These are phyloP conservation scores for Pseudoperonospora humuli DNA, from an alignment of 352 stramenopile species.

Conservation along the genomic window DNA sequence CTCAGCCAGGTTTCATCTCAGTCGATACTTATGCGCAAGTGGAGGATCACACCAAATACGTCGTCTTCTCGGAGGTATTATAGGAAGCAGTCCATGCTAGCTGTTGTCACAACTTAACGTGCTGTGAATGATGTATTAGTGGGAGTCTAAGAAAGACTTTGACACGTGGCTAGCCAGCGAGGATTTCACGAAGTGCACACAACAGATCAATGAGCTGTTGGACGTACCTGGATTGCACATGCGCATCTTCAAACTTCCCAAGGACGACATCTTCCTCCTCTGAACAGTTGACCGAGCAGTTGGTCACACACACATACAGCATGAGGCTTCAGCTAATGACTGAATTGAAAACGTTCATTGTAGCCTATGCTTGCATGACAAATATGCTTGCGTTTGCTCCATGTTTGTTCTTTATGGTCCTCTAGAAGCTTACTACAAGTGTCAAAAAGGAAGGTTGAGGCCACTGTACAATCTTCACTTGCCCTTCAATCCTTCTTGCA, in stretches of 20 bases:
- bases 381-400: constrained; percentile 7
- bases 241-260: constrained; percentile 68
- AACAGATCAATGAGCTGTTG: constrained; percentile 79
- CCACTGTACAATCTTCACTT: constrained; percentile 8
- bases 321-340: not conserved
- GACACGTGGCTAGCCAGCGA: constrained; percentile 69
- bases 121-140: constrained; percentile 24
- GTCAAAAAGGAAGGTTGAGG: constrained; percentile 15
- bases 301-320: no score
- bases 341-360: constrained; percentile 16
- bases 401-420: constrained; percentile 10
- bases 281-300: constrained; percentile 22
- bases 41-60: constrained; percentile 81
- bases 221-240: constrained; percentile 77
- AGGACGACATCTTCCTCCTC: constrained; percentile 81
- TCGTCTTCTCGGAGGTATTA: constrained; percentile 82
- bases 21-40: constrained; percentile 73
- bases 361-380: constrained; percentile 7
- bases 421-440: constrained; percentile 4
- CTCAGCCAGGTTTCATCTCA: constrained; percentile 63
- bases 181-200: constrained; percentile 71
- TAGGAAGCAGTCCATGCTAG: not conserved
- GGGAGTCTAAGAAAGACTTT: constrained; percentile 73
- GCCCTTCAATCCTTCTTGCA: constrained; percentile 26
- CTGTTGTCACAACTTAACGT: not conserved